phyloP scores from a whole-genome alignment of 2,329 filamentous ascomycete species.

The Talaromyces sp. region DNA sequence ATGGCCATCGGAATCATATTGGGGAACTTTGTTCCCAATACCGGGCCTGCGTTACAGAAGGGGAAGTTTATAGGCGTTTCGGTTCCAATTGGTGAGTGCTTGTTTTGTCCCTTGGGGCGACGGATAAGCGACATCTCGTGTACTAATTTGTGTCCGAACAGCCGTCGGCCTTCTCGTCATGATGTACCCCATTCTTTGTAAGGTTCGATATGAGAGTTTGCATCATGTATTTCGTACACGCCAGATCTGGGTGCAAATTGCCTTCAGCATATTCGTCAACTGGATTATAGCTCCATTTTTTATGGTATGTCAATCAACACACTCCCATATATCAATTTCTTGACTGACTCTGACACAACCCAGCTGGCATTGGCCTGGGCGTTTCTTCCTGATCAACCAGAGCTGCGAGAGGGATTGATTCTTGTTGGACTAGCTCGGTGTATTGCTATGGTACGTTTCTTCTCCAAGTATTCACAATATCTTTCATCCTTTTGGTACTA shows the following conservation, averaged over 20 bases:
- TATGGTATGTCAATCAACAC: conserved; percentile 54
- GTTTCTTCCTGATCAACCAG: conserved; percentile 48
- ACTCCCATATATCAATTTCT: neutral
- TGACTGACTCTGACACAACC: neutral
- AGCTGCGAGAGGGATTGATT: conserved; percentile 61
- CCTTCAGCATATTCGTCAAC: conserved; percentile 70
- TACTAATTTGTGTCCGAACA: conserved; percentile 27
- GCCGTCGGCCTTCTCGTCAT: conserved; percentile 78
- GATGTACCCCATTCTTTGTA: conserved; percentile 93
- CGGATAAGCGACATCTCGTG: too few species aligned
- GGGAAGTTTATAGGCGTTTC: conserved; percentile 69
- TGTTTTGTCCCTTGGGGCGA: neutral
- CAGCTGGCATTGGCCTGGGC: conserved; percentile 50
- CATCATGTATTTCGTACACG: conserved; percentile 59
- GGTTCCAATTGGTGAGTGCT: conserved; percentile 55
- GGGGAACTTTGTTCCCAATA: conserved; percentile 66
- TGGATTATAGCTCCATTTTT: conserved; percentile 78
- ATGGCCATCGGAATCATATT: conserved; percentile 71
- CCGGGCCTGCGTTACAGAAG: conserved; percentile 58
- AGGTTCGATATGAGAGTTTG: conserved; percentile 71
- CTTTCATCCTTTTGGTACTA: neutral
- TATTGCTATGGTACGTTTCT: conserved; percentile 69
- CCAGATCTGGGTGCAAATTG: conserved; percentile 71
- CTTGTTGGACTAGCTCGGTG: conserved; percentile 80
- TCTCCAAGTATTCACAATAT: neutral